phyloP scores from a whole-genome alignment of 345 rosid genomes.

The Mallotus nudiflorus region DNA sequence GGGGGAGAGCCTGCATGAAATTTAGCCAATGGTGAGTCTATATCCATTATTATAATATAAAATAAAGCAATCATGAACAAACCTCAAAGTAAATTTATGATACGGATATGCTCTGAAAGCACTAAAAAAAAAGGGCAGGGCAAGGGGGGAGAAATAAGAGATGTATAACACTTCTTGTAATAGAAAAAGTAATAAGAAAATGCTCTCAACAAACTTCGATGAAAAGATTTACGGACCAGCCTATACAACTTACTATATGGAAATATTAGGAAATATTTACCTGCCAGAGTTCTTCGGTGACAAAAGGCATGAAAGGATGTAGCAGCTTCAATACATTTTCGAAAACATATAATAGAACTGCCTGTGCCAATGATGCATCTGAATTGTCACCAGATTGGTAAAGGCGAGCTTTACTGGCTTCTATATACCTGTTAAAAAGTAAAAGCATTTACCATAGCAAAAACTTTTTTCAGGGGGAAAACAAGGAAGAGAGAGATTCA shows the following conservation, averaged over 20 bases:
- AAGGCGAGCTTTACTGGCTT: slow-evolving; percentile 91
- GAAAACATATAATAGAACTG: slow-evolving; percentile 82
- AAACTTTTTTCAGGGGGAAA: too few relatives aligned
- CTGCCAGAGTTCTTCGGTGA: slow-evolving; percentile 98
- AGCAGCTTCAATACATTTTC: slow-evolving; percentile 80
- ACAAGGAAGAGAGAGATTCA: too few relatives aligned
- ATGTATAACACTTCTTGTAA: neutral
- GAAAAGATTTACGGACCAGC: neutral
- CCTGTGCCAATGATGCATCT: slow-evolving; percentile 62
- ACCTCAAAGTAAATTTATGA: neutral
- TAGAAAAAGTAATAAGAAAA: neutral
- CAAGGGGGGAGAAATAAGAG: neutral
- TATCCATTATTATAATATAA: neutral
- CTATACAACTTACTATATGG: neutral
- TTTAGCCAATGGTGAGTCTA: slow-evolving; percentile 11
- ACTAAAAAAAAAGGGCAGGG: neutral
- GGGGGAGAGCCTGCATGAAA: slow-evolving; percentile 68
- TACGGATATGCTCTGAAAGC: neutral
- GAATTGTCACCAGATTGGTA: slow-evolving; percentile 56
- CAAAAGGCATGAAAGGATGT: slow-evolving; percentile 99
- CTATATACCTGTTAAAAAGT: slow-evolving; percentile 70
- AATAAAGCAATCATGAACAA: neutral
- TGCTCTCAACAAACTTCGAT: neutral
- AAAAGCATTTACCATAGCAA: slow-evolving; percentile 24
- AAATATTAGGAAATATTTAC: slow-evolving; percentile 31